phyloP scores from a whole-genome alignment of 495 filamentous ascomycete species.

The Xylaria bambusicola region DNA sequence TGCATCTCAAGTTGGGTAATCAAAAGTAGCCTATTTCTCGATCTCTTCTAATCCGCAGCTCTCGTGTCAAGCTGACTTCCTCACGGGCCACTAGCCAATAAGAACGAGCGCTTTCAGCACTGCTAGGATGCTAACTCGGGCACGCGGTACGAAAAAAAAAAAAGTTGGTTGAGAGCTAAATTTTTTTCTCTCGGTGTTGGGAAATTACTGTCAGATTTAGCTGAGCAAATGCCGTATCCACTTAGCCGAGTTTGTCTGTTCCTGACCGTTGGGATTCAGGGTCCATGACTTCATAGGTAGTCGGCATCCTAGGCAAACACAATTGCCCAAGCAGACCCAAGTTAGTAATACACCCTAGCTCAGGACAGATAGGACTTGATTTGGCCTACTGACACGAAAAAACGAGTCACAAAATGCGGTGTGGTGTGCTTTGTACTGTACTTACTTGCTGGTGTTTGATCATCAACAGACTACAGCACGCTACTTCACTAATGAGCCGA shows the following conservation, averaged over 20 bases:
- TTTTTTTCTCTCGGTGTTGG: conserved; percentile 10
- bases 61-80: neutral
- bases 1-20: too few species aligned
- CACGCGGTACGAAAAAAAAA: conserved; percentile 3
- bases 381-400: neutral
- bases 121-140: neutral
- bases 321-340: too few species aligned
- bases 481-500: neutral
- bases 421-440: conserved; percentile 5
- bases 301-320: too few species aligned
- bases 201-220: conserved; percentile 16
- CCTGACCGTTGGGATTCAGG: conserved; percentile 16
- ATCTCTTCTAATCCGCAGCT: neutral
- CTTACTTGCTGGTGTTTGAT: neutral
- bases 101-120: neutral
- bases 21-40: neutral
- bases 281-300: conserved; percentile 21
- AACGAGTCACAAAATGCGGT: conserved; percentile 21
- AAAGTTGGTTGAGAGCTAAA: conserved; percentile 8
- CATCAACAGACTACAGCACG: neutral
- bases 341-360: too few species aligned
- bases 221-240: conserved; percentile 6
- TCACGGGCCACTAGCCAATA: neutral
- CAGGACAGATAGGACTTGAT: neutral
- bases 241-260: conserved; percentile 3